These are phyloP conservation scores for Metarhizium brunneum DNA, from an alignment of 2,329 filamentous ascomycete genomes.

Conservation along the genomic window DNA sequence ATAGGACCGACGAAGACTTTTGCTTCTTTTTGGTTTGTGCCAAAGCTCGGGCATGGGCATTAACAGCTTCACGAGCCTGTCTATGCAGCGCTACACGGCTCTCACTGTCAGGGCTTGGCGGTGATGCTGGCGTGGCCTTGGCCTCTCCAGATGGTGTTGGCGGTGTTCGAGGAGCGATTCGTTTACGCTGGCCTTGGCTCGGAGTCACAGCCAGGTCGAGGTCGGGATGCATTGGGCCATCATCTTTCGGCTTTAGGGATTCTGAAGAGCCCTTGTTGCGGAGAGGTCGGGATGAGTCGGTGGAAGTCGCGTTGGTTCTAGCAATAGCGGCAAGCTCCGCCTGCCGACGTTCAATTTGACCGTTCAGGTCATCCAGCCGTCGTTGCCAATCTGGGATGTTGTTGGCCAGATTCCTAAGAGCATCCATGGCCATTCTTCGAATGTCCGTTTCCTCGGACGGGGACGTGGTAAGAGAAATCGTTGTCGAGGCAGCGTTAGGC, in stretches of 20 bases:
- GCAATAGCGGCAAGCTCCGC: constrained; percentile 45
- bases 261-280: constrained; percentile 45
- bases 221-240: constrained; percentile 21
- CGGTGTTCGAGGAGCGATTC: constrained; percentile 5
- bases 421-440: constrained; percentile 40
- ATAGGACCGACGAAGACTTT: constrained; percentile 42
- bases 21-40: constrained; percentile 40
- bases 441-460: constrained; percentile 17
- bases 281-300: constrained; percentile 29
- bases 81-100: constrained; percentile 16
- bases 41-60: constrained; percentile 35
- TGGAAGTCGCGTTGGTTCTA: constrained; percentile 15
- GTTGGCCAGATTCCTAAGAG: constrained; percentile 42
- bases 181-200: not conserved
- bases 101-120: constrained; percentile 11
- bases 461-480: constrained; percentile 18
- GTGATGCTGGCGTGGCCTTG: constrained; percentile 17
- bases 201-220: not conserved
- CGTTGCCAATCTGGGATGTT: constrained; percentile 52
- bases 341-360: constrained; percentile 53
- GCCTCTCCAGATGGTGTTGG: constrained; percentile 13
- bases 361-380: constrained; percentile 49
- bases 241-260: constrained; percentile 41
- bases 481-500: constrained; percentile 20
- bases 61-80: constrained; percentile 35